Base-by-base conservation (phyloP, 352 stramenopile species). In the Phytophthora syringae region DNA sequence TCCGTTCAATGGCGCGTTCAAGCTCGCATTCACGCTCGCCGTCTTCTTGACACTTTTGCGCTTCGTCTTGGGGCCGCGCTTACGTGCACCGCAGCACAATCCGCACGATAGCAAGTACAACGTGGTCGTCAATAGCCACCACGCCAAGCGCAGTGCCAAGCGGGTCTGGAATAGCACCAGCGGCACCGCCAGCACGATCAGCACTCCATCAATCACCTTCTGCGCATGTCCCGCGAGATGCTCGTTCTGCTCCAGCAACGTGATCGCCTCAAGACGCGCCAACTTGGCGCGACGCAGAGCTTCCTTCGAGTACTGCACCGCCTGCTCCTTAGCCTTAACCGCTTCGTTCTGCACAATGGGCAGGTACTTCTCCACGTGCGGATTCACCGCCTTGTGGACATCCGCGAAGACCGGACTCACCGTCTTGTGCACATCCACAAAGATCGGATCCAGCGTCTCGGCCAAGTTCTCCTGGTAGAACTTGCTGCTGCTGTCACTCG, bases 381-480 rank as follows among this genome's bases (percentile, higher is more conserved):
- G 85, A 30, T 87, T 60, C 34, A 86, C 66, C 0, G 73, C 68
- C 15, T 63, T 58, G 42, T 80, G 82, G 20, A 90, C 55, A 25
- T 91, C 77, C 1, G 60, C 76, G 22, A 87, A 65, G 28, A 93
- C 74, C 10, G 84, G 84, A 13, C 90, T 77, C 50, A 91, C 40
- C 11, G 76, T 86, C n/a, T 65, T 62, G 21, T 72, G 80, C 5
- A 90, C 64, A 27, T 90, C 70, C 10, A 62, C 71, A 28, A 90
- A 54, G 34, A 93, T 77, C 24, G 85, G 85, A 45, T 93, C 81
- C 34, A 93, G 30, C 13, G 82, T 90, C 2, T 77, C 72, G 0
- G 85, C 85, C 25, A 93, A 70, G 48, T 93, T 89, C 3, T 90
- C 79, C 0, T 60, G 55, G 66, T 93, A 93, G 34, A 93, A 82